phyloP scores from a whole-genome alignment of 768 basidiomycete genomes.

The Steccherinum ochraceum region DNA sequence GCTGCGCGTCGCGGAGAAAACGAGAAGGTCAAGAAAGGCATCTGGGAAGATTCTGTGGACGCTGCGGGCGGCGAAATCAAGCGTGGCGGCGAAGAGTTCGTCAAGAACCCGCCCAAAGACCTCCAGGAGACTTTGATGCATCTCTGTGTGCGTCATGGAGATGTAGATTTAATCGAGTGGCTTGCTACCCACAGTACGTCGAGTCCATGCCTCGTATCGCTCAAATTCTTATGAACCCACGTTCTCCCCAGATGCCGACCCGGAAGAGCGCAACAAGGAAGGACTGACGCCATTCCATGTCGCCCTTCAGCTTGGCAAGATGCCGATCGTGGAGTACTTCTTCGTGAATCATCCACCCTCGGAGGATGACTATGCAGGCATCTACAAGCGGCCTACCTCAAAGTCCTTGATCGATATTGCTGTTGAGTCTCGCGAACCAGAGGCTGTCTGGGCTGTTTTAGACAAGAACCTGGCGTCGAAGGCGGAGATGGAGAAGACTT shows the following conservation, averaged over 20 bases:
- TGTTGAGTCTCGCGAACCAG: slow-evolving; percentile 53
- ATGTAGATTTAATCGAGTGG: slow-evolving; percentile 59
- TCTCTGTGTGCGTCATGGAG: slow-evolving; percentile 51
- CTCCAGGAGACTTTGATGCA: slow-evolving; percentile 65
- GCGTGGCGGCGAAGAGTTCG: slow-evolving; percentile 45
- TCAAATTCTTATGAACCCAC: slow-evolving; percentile 8
- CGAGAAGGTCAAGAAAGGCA: slow-evolving; percentile 50
- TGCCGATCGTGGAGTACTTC: slow-evolving; percentile 52
- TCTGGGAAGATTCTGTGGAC: slow-evolving; percentile 67
- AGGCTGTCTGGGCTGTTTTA: slow-evolving; percentile 58
- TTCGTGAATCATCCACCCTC: slow-evolving; percentile 50
- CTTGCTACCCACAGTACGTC: slow-evolving; percentile 63
- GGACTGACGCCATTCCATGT: slow-evolving; percentile 62
- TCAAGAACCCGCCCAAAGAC: slow-evolving; percentile 41
- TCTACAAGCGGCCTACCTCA: slow-evolving; percentile 42
- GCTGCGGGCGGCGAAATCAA: slow-evolving; percentile 67
- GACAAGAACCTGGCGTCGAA: slow-evolving; percentile 46
- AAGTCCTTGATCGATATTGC: slow-evolving; percentile 49
- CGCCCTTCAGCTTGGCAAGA: slow-evolving; percentile 47
- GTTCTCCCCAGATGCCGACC: slow-evolving; percentile 51
- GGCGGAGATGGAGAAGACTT: slow-evolving; percentile 44
- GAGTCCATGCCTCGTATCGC: no score
- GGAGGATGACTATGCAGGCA: slow-evolving; percentile 38
- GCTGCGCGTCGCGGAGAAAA: slow-evolving; percentile 54
- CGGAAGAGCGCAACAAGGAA: slow-evolving; percentile 58